These are phyloP conservation scores for Diacronema lutheri DNA, from an alignment of 78 protist species.

Conservation along the genomic window DNA sequence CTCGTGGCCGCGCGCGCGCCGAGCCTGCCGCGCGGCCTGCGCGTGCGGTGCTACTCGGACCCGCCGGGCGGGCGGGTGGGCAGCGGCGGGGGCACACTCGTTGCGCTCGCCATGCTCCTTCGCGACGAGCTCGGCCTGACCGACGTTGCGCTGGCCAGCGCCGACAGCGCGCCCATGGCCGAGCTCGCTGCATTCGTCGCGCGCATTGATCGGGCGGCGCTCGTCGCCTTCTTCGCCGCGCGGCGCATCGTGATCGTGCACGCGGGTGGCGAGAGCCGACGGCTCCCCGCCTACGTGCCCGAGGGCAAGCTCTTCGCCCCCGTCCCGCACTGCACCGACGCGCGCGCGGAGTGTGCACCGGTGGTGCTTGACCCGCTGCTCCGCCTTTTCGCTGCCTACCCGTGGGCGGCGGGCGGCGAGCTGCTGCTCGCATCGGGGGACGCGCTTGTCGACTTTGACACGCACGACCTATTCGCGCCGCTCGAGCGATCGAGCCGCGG, in stretches of 20 bases:
- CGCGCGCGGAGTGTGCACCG: too few relatives aligned
- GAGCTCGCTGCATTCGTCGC: too few relatives aligned
- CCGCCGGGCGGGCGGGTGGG: constrained; percentile 8
- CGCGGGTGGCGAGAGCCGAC: constrained; percentile 9
- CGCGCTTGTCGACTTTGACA: not conserved
- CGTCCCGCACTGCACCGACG: not conserved
- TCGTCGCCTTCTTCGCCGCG: not conserved
- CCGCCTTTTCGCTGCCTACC: not conserved
- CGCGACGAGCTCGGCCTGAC: not conserved
- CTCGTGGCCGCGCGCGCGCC: too few relatives aligned
- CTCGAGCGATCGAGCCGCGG: too few relatives aligned
- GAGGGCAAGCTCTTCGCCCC: constrained; percentile 17
- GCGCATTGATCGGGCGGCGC: too few relatives aligned
- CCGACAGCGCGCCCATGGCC: too few relatives aligned
- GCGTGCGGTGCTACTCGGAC: not conserved
- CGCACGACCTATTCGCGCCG: too few relatives aligned
- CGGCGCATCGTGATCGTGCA: not conserved
- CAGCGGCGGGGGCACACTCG: not conserved
- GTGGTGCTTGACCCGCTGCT: not conserved
- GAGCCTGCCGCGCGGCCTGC: too few relatives aligned
- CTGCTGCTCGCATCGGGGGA: not conserved
- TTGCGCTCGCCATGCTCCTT: not conserved
- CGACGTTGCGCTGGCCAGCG: not conserved
- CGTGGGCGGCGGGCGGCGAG: not conserved
- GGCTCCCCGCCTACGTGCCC: constrained; percentile 1